phyloP scores from a whole-genome alignment of 768 basidiomycete genomes.

The Russula ochroleuca region DNA sequence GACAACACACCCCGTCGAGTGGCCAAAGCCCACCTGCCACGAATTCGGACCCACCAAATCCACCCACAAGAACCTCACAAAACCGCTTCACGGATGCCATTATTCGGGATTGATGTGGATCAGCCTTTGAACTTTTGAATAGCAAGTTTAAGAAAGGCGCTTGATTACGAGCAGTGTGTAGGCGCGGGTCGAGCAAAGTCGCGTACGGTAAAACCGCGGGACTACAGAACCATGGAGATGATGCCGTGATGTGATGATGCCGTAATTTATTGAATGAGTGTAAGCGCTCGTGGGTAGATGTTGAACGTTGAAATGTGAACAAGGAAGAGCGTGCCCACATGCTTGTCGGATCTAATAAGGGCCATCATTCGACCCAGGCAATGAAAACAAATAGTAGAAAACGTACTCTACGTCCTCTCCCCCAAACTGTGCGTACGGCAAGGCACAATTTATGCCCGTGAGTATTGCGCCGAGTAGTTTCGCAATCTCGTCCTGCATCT shows the following conservation, averaged over 20 bases:
- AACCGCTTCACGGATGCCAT: conserved; percentile 16
- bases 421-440: conserved; percentile 86
- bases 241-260: too few species aligned
- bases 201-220: conserved; percentile 75
- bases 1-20: conserved; percentile 66
- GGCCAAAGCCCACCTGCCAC: conserved; percentile 34
- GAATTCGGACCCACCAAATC: conserved; percentile 11
- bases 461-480: conserved; percentile 85
- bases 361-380: background rate
- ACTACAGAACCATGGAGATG: conserved; percentile 49
- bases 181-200: conserved; percentile 79
- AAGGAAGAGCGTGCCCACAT: conserved; percentile 94
- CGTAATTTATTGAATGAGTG: conserved; percentile 81
- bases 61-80: conserved; percentile 36
- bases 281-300: conserved; percentile 87
- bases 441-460: conserved; percentile 90
- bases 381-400: background rate
- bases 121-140: conserved; percentile 50
- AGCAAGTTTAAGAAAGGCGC: conserved; percentile 95
- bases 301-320: conserved; percentile 97
- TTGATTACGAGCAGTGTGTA: conserved; percentile 83
- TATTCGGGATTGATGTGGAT: conserved; percentile 1
- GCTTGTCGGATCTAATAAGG: conserved; percentile 61
- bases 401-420: conserved; percentile 60
- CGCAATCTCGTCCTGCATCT: conserved; percentile 75